phyloP scores from a whole-genome alignment of 2,329 filamentous ascomycete genomes.

The Phyllosticta citribraziliensis region DNA sequence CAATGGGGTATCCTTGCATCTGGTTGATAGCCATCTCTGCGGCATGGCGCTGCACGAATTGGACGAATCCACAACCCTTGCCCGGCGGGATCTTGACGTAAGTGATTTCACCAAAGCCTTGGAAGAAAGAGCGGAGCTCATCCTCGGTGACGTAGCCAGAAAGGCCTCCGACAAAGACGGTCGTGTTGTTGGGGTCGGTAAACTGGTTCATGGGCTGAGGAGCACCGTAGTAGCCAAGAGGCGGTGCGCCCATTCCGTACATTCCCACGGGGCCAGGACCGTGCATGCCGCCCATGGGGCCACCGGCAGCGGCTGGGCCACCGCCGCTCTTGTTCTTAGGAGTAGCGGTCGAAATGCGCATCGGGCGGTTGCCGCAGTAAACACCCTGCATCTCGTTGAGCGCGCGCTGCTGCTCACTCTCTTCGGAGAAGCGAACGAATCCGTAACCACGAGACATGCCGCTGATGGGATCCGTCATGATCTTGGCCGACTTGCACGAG shows the following conservation, averaged over 20 bases:
- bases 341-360: slow-evolving; percentile 96
- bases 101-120: slow-evolving; percentile 97
- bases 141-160: slow-evolving; percentile 98
- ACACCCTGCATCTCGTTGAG: slow-evolving; percentile 98
- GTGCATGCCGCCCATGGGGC: slow-evolving; percentile 40
- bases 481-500: slow-evolving; percentile 98
- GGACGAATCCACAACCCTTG: slow-evolving; percentile 98
- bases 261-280: slow-evolving; percentile 46
- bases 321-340: slow-evolving; percentile 75
- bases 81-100: slow-evolving; percentile 99
- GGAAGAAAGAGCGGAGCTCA: slow-evolving; percentile 99
- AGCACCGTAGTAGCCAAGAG: slow-evolving; percentile 55
- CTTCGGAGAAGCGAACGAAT: slow-evolving; percentile 93
- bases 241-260: slow-evolving; percentile 61
- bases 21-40: slow-evolving; percentile 99
- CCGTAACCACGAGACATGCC: slow-evolving; percentile 97
- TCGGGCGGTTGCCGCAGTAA: slow-evolving; percentile 95
- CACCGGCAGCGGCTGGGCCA: slow-evolving; percentile 42
- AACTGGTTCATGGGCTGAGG: slow-evolving; percentile 96
- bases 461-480: slow-evolving; percentile 98
- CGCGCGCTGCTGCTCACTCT: slow-evolving; percentile 91
- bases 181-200: slow-evolving; percentile 99
- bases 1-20: slow-evolving; percentile 99
- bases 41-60: slow-evolving; percentile 97
- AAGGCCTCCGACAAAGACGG: slow-evolving; percentile 92